Conservation (phyloP, 306 rosid genomes). For the Luffa aegyptiaca region DNA sequence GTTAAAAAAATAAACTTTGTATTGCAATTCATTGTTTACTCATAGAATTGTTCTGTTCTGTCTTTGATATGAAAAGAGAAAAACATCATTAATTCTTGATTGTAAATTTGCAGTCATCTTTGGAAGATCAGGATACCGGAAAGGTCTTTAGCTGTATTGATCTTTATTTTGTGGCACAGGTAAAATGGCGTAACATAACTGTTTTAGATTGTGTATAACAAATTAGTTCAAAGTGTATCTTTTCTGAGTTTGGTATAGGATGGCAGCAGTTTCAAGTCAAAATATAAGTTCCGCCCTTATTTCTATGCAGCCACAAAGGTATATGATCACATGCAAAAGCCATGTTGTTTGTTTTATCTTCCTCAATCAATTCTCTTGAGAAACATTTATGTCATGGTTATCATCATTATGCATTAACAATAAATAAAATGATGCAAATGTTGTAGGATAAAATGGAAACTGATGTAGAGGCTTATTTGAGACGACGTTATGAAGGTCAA, state of each 20-base stretch:
- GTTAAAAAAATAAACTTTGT: slow-evolving; percentile 4
- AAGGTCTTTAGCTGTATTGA: slow-evolving; percentile 67
- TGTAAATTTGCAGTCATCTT: slow-evolving; percentile 65
- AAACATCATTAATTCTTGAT: slow-evolving; percentile 15
- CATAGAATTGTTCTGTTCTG: background rate
- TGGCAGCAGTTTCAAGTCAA: slow-evolving; percentile 81
- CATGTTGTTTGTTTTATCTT: slow-evolving; percentile 3
- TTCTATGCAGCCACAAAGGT: slow-evolving; percentile 89
- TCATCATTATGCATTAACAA: background rate
- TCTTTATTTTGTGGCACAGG: slow-evolving; percentile 91
- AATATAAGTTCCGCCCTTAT: slow-evolving; percentile 78
- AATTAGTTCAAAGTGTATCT: slow-evolving; percentile 9
- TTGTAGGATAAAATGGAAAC: slow-evolving; percentile 65
- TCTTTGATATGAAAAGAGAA: background rate
- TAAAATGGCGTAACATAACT: slow-evolving; percentile 13
- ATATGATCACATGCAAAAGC: background rate
- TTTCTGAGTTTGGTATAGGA: slow-evolving; percentile 51
- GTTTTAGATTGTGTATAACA: background rate
- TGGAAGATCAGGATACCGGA: slow-evolving; percentile 60
- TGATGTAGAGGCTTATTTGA: slow-evolving; percentile 80
- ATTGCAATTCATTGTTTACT: background rate
- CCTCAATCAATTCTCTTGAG: background rate
- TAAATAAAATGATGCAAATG: slow-evolving; percentile 16
- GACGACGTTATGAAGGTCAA: slow-evolving; percentile 72
- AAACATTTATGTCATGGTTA: background rate